Base-by-base conservation (phyloP, 805 yeast genomes). In the Lipomyces yamanashiensis region DNA sequence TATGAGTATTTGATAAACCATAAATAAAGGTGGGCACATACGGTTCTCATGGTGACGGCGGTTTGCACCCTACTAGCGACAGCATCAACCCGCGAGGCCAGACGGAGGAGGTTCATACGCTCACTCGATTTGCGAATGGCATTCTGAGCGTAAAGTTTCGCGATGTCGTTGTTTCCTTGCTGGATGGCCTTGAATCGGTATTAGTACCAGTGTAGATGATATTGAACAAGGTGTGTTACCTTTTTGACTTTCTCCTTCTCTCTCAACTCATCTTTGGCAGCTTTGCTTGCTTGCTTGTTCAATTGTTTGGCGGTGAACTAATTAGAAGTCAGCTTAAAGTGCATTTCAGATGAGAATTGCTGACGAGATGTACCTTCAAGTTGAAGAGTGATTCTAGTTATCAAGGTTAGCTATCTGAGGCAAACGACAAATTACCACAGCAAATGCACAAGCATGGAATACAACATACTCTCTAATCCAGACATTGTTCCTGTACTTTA, bases 31-130 rank as follows among this genome's bases (percentile, higher is more conserved):
- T 50, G 15, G 13, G 9, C 15, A 52, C 68, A 19, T 54, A 69
- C 73, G 15, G 54, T 45, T 69, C 97, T 83, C 99, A 95, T 95
- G 0, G 98, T 93, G 7, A 95, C 98, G 0, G 99, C 99, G 0
- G 99, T 95, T 72, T 93, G 98, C 1, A 95, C 96, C 63, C 99
- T 79, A 3, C 96, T 88, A 0, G 98, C 96, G 28, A 95, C 99
- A 0, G 98, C 93, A 77, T 95, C 99, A 21, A 95, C 90, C 62
- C 98, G 79, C 0, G 97, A 90, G 0, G 97, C 88, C 62, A 95
- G 79, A 69, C 93, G 82, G 58, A 95, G 78, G 59, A 95, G 77
- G 73, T 89, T 93, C 58, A 93, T 80, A 67, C 93, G 80, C 75
- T 95, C 99, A 71, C 89, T 89, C 52, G 89, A 82, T 76, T 95